phyloP scores from a whole-genome alignment of 176 grass and related monocot genomes.

The Microstegium vimineum region DNA sequence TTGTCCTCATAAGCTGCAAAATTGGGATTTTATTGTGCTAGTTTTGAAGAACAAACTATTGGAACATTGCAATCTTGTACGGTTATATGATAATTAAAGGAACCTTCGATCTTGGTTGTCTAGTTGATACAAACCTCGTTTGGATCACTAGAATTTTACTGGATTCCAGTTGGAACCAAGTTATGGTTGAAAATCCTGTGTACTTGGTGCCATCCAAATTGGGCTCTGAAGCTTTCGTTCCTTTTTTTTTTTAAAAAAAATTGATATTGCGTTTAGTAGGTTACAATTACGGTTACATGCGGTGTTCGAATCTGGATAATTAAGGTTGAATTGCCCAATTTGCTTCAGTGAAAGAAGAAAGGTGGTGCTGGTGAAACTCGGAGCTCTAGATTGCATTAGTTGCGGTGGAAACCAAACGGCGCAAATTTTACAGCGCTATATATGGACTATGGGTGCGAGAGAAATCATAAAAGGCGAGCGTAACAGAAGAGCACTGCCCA shows the following conservation, averaged over 20 bases:
- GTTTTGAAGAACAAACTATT: not conserved
- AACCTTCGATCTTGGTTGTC: not conserved
- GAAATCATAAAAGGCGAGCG: not conserved
- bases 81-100: not conserved
- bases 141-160: not conserved
- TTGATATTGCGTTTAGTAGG: not conserved
- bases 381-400: not conserved
- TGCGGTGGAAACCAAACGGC: not conserved
- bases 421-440: not conserved
- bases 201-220: not conserved
- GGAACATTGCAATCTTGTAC: not conserved
- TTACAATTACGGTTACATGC: not conserved
- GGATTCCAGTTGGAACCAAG: not conserved
- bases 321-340: not conserved
- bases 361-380: too few species aligned
- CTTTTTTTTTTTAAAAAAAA: not conserved
- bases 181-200: not conserved
- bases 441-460: not conserved
- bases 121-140: not conserved
- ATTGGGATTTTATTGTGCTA: not conserved
- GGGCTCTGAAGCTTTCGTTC: too few species aligned
- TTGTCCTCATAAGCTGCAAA: not conserved
- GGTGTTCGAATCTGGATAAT: not conserved
- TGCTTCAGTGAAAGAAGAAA: too few species aligned
- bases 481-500: not conserved